phyloP scores from a whole-genome alignment of 2,329 filamentous ascomycete genomes.

The Aphanoascus verrucosus region DNA sequence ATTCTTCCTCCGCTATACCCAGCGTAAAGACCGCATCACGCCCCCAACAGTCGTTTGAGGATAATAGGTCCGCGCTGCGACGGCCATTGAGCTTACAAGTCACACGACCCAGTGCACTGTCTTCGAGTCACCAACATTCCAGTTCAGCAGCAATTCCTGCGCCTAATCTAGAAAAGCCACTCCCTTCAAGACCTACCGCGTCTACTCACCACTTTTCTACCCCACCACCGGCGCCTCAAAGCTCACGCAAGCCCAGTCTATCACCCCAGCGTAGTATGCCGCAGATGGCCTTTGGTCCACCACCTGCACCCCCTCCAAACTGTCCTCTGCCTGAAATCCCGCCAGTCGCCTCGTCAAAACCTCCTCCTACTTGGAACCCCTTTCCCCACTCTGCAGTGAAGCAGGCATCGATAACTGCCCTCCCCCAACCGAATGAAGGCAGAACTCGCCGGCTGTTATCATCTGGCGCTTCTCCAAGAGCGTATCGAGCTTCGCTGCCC shows the following conservation, averaged over 20 bases:
- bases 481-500: not conserved
- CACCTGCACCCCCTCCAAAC: slow-evolving; percentile 21
- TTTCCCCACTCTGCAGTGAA: not conserved
- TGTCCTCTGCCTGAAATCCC: slow-evolving; percentile 22
- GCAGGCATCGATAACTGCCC: not conserved
- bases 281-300: slow-evolving; percentile 19
- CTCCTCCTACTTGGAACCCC: not conserved
- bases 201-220: not conserved
- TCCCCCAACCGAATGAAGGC: not conserved
- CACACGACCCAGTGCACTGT: not conserved
- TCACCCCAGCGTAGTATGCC: slow-evolving; percentile 18
- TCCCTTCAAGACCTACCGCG: not conserved
- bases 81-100: slow-evolving; percentile 8
- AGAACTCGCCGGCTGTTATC: not conserved
- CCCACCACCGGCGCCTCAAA: not conserved
- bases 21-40: not conserved
- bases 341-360: not conserved
- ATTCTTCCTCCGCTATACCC: not conserved
- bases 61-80: not conserved
- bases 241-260: not conserved
- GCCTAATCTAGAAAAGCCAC: not conserved
- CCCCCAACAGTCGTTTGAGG: not conserved
- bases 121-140: not conserved
- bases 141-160: too few species aligned
- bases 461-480: not conserved